Evolutionary conservation across 1,139 yeast genomes (phyloP), one percentile per base, ranked within the genome.

Genomic region (Suhomyces taliae): DNA sequence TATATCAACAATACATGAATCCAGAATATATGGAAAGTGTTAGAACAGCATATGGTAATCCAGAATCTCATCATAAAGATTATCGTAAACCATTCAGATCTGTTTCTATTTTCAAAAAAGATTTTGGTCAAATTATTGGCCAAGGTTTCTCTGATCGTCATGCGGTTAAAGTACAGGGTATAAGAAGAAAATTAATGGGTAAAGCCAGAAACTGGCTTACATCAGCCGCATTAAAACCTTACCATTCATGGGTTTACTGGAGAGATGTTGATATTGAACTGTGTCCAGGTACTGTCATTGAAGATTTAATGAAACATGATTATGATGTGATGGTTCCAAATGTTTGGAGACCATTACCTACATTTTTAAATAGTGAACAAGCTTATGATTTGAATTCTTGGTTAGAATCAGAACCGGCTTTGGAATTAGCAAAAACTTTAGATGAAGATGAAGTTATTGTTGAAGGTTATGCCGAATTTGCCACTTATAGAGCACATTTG

Each of bases 161-260:
- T 62, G 95, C 89, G 15, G 95, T 89, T 40, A 88, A 87, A 62
- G 91, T 87, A 24, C 97, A 90, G 67, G 97, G 95, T 12, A 85
- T 88, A 36, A 78, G 97, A 58, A 74, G 97, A 52, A 89, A 87
- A 62, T 69, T 88, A 52, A 88, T 90, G 96, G 96, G 95, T 2
- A 74, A 95, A 49, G 96, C 96, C 4, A 76, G 97, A 64, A 90
- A 90, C 65, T 90, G 95, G 95, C 71, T 90, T 44, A 80, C 91
- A 4, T 77, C 89, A 1, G 79, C 82, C 39, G 90, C 96, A 1
- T 70, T 90, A 52, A 80, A 83, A 58, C 90, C 96, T 1, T 85
- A 88, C 60, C 97, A 90, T 65, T 85, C 95, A 2, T 90, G 96
- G 96, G 96, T 90, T 10, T 87, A 88, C 62, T 90, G 97, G 97